Evolutionary conservation across 2,329 filamentous ascomycete genomes (phyloP).

Genomic region (Chrysoporthe deuterocubensis): DNA sequence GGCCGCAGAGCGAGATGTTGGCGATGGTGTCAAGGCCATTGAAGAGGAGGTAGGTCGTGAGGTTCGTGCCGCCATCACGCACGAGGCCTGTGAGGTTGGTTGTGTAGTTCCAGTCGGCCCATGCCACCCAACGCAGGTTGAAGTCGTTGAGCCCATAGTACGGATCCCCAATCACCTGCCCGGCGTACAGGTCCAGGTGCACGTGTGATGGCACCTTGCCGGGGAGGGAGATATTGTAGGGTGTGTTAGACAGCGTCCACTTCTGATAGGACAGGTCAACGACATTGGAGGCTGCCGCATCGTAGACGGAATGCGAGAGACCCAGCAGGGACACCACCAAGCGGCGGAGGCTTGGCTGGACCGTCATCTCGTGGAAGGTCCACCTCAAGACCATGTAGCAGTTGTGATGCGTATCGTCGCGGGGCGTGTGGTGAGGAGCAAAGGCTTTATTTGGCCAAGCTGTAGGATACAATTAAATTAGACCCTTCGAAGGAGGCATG

Average conservation of each 20-base stretch:
- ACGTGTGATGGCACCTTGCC: slow-evolving; percentile 61
- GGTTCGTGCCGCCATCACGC: slow-evolving; percentile 31
- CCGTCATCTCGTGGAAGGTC: background rate
- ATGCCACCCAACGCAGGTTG: slow-evolving; percentile 61
- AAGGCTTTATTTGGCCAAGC: background rate
- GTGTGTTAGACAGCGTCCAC: slow-evolving; percentile 50
- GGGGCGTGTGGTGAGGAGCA: background rate
- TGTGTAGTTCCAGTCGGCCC: slow-evolving; percentile 64
- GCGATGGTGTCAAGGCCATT: slow-evolving; percentile 66
- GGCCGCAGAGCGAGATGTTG: slow-evolving; percentile 57
- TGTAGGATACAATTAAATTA: background rate
- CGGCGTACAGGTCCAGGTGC: slow-evolving; percentile 60
- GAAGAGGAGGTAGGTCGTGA: slow-evolving; percentile 60
- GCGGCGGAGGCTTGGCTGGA: background rate
- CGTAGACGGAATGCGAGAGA: background rate
- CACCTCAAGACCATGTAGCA: background rate
- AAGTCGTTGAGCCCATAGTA: slow-evolving; percentile 61
- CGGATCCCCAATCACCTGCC: slow-evolving; percentile 56
- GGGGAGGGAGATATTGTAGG: slow-evolving; percentile 55
- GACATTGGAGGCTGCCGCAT: slow-evolving; percentile 35
- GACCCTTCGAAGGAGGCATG: background rate
- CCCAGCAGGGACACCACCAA: background rate
- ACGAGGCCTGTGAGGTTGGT: slow-evolving; percentile 47
- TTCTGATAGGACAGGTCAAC: slow-evolving; percentile 45
- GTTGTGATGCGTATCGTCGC: background rate